Conservation (phyloP, 345 rosid genomes). For the Populus alba region DNA sequence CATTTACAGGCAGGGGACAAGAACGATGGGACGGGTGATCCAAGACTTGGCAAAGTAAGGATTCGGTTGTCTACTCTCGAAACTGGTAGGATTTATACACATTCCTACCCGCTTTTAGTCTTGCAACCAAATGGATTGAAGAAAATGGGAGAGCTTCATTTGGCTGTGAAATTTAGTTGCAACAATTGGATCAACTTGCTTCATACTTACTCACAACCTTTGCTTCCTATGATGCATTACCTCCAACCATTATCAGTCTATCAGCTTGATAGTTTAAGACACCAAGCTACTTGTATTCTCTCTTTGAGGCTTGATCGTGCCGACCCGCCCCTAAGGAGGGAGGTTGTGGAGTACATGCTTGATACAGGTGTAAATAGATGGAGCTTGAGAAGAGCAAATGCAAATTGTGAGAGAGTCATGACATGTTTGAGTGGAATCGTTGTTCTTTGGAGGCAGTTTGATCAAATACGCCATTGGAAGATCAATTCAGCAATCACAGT, state of each 20-base stretch:
- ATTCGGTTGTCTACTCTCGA: slow-evolving; percentile 43
- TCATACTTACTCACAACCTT: slow-evolving; percentile 34
- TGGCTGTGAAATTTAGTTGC: slow-evolving; percentile 39
- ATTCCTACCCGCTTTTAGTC: slow-evolving; percentile 42
- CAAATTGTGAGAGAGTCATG: slow-evolving; percentile 5
- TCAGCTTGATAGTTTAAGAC: slow-evolving; percentile 39
- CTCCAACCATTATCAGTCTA: slow-evolving; percentile 31
- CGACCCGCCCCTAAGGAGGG: slow-evolving; percentile 8
- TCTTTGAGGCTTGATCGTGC: slow-evolving; percentile 29
- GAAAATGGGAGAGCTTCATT: slow-evolving; percentile 50
- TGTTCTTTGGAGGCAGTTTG: neutral
- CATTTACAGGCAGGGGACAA: slow-evolving; percentile 23
- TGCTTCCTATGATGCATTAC: slow-evolving; percentile 45
- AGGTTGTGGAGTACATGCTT: slow-evolving; percentile 15
- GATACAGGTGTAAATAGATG: slow-evolving; percentile 3
- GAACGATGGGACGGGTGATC: slow-evolving; percentile 22
- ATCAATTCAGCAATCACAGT: neutral
- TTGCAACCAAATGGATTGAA: slow-evolving; percentile 40
- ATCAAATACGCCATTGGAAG: neutral
- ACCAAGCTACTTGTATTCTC: slow-evolving; percentile 39
- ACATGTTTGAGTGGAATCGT: slow-evolving; percentile 1
- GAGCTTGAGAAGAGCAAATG: slow-evolving; percentile 9
- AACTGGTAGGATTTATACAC: slow-evolving; percentile 37
- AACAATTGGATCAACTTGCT: slow-evolving; percentile 35
- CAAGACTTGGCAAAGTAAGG: slow-evolving; percentile 44